A percentile compares a stretch with the other conserved stretches of the same genome.
Conservation (phyloP, 176 grass and related monocot species). For the Carex myosuroides region DNA sequence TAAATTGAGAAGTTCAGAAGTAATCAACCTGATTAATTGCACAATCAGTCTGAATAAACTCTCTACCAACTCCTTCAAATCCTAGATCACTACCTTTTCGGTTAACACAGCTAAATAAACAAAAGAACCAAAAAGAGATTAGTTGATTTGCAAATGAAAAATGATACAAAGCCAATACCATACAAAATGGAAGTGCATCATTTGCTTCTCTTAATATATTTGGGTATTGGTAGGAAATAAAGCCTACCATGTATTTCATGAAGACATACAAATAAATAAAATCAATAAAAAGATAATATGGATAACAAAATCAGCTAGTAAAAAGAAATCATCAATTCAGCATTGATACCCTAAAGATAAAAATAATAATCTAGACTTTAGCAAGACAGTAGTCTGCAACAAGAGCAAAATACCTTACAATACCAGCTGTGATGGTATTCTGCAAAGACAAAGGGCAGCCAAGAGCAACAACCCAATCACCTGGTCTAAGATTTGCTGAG, state of each 20-base stretch:
- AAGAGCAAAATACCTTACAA: slow-evolving; percentile 53
- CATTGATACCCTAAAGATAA: slow-evolving; percentile 1
- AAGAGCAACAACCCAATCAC: slow-evolving; percentile 74
- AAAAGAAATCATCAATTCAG: background rate
- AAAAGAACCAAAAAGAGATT: background rate
- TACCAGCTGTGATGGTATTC: slow-evolving; percentile 93
- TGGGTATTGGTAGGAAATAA: background rate
- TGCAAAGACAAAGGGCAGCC: slow-evolving; percentile 72
- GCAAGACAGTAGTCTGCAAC: background rate
- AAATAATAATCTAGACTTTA: background rate
- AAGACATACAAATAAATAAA: slow-evolving; percentile 1
- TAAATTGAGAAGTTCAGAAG: slow-evolving; percentile 5
- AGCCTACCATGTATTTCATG: background rate
- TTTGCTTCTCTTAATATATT: background rate
- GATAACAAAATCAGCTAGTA: slow-evolving; percentile 2
- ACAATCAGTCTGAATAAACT: slow-evolving; percentile 94
- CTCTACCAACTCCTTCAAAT: slow-evolving; percentile 57
- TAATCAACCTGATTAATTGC: slow-evolving; percentile 54
- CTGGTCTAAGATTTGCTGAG: slow-evolving; percentile 53
- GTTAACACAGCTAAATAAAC: slow-evolving; percentile 72
- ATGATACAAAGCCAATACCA: background rate
- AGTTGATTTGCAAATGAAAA: slow-evolving; percentile 16
- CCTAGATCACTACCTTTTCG: slow-evolving; percentile 86
- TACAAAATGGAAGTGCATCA: background rate
- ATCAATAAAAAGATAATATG: slow-evolving; percentile 1